Evolutionary conservation across 2,329 filamentous ascomycete genomes (phyloP).

Genomic region (Magnaporthiopsis incrustans): DNA sequence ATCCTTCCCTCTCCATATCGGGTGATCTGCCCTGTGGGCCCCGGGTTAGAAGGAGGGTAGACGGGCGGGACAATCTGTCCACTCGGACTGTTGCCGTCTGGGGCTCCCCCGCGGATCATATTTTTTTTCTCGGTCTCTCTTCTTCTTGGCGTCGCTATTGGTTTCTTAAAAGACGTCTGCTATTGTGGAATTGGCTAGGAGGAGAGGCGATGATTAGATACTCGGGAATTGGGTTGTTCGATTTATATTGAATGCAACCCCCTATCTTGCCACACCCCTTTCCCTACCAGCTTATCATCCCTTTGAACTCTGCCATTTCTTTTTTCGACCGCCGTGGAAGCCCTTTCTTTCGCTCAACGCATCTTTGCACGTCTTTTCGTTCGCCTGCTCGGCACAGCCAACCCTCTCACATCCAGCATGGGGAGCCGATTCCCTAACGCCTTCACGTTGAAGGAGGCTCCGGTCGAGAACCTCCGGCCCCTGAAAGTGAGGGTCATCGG

Average conservation of each 20-base stretch:
- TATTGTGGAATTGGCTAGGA: not conserved
- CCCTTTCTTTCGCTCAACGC: not conserved
- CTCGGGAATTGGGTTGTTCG: not conserved
- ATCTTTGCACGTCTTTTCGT: not conserved
- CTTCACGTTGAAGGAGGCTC: conserved; percentile 19
- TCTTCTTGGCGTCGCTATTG: not conserved
- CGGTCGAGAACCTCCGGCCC: conserved; percentile 24
- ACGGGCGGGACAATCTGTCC: not conserved
- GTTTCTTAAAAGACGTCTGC: not conserved
- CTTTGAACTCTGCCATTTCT: not conserved
- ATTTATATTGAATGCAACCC: not conserved
- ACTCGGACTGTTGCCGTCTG: not conserved
- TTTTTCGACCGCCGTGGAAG: not conserved
- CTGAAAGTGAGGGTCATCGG: conserved; percentile 26
- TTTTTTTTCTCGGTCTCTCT: not conserved
- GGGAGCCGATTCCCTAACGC: not conserved
- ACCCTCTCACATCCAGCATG: not conserved
- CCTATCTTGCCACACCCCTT: not conserved
- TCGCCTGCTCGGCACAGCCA: not conserved
- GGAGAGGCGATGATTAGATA: not conserved
- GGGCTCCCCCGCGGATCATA: not conserved
- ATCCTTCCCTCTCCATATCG: not conserved
- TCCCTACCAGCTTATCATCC: not conserved
- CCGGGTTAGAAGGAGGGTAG: no score
- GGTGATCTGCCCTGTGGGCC: not conserved